These are phyloP conservation scores for Chaetomium fimeti DNA, from an alignment of 495 filamentous ascomycete species.

Conservation along the genomic window DNA sequence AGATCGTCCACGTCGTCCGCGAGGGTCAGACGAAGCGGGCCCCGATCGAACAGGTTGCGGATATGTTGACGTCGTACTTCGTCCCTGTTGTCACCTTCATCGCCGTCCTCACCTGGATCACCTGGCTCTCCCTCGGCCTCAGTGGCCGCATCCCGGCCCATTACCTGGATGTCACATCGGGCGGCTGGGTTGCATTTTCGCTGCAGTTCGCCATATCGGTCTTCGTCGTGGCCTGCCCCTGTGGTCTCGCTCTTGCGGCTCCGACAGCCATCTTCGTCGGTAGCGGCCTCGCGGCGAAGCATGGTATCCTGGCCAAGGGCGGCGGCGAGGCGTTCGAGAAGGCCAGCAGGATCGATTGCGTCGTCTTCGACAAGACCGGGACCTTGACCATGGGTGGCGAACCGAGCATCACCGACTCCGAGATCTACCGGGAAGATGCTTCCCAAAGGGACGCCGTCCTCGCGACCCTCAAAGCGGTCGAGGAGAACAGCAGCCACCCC, in stretches of 20 bases:
- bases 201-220: conserved; percentile 92
- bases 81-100: conserved; percentile 81
- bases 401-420: conserved; percentile 71
- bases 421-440: conserved; percentile 40
- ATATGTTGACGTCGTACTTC: conserved; percentile 82
- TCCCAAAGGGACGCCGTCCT: conserved; percentile 32
- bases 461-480: conserved; percentile 61
- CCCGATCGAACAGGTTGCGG: conserved; percentile 82
- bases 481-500: conserved; percentile 83
- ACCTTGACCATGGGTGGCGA: conserved; percentile 86
- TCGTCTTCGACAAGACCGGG: conserved; percentile 96
- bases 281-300: conserved; percentile 77
- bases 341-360: conserved; percentile 77
- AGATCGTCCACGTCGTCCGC: conserved; percentile 84
- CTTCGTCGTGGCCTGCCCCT: conserved; percentile 93
- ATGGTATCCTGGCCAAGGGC: conserved; percentile 92
- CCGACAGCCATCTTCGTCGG: conserved; percentile 94
- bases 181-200: conserved; percentile 84
- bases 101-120: conserved; percentile 76
- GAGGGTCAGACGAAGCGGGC: conserved; percentile 88
- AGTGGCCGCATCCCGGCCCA: conserved; percentile 63
- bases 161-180: conserved; percentile 64
- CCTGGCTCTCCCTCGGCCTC: conserved; percentile 76
- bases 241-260: conserved; percentile 86
- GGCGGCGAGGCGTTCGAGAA: conserved; percentile 95